A percentile compares a stretch with the other conserved stretches of the same genome.
Evolutionary conservation across 768 basidiomycete species (phyloP).

Genomic region (Boletus eberwhitei): DNA sequence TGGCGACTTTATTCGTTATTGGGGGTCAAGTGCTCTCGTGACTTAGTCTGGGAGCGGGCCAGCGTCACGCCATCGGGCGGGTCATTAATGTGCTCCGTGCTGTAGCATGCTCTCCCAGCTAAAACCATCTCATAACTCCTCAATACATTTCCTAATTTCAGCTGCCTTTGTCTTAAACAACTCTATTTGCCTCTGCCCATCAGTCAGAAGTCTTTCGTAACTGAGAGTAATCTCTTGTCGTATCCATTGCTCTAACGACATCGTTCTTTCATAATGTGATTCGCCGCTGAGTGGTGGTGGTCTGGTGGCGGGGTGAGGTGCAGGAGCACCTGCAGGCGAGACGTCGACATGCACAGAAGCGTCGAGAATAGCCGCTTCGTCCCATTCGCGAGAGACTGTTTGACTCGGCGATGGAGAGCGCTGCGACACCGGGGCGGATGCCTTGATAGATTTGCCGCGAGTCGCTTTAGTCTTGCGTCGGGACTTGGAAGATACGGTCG

Average conservation of each 20-base stretch:
- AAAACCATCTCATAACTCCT: slow-evolving; percentile 25
- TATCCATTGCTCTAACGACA: slow-evolving; percentile 86
- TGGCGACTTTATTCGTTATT: too few species aligned
- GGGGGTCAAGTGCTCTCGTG: too few species aligned
- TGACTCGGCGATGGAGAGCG: slow-evolving; percentile 15
- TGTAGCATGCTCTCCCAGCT: not conserved
- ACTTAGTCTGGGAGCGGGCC: too few species aligned
- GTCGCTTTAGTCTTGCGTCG: slow-evolving; percentile 22
- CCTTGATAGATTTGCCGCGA: slow-evolving; percentile 22
- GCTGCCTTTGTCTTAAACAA: slow-evolving; percentile 45
- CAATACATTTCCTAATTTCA: slow-evolving; percentile 37
- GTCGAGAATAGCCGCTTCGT: not conserved
- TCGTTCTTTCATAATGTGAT: slow-evolving; percentile 51
- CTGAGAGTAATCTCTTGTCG: slow-evolving; percentile 69
- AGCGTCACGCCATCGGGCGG: too few species aligned
- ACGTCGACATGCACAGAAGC: not conserved
- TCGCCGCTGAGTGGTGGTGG: not conserved
- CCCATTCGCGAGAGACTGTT: not conserved
- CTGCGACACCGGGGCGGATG: slow-evolving; percentile 9
- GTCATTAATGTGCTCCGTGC: too few species aligned
- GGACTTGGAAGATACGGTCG: slow-evolving; percentile 19
- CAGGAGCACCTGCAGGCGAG: not conserved
- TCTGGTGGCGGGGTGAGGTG: not conserved
- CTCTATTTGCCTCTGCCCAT: slow-evolving; percentile 50
- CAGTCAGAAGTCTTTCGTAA: slow-evolving; percentile 53